A percentile compares a stretch with the other conserved stretches of the same genome.
Conservation (phyloP, 768 basidiomycete genomes). For the Lactarius deliciosus region DNA sequence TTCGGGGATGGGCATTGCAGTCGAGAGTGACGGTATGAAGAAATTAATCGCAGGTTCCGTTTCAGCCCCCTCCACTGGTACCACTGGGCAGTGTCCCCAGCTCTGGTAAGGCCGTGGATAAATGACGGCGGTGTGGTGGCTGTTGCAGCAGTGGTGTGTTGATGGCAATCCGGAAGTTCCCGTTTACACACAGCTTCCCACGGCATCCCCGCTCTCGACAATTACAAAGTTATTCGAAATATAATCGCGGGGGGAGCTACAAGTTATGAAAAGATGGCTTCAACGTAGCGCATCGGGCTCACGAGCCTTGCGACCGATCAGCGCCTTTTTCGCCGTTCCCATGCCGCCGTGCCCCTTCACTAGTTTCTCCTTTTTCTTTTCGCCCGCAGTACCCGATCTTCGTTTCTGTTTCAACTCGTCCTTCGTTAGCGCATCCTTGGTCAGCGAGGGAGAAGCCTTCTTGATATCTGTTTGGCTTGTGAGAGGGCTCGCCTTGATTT, state of each 20-base stretch:
- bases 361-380: constrained; percentile 59
- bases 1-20: not conserved
- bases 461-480: constrained; percentile 27
- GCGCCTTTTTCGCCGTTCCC: constrained; percentile 53
- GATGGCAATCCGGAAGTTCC: not conserved
- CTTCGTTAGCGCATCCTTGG: constrained; percentile 34
- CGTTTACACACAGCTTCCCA: not conserved
- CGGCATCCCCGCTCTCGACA: not conserved
- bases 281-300: not conserved
- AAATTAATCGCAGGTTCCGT: not conserved
- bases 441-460: constrained; percentile 23
- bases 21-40: not conserved
- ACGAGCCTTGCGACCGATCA: constrained; percentile 42
- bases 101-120: not conserved
- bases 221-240: not conserved
- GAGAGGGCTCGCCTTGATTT: not conserved
- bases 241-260: not conserved
- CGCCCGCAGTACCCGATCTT: constrained; percentile 39
- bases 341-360: constrained; percentile 38
- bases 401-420: constrained; percentile 58
- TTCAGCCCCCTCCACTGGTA: not conserved
- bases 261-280: no score
- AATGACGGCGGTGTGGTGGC: not conserved
- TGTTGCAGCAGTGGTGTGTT: not conserved
- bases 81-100: not conserved